Evolutionary conservation across 1,284 basidiomycete genomes (phyloP), one percentile per base, ranked within the genome.

Genomic region (Boletus mariae): DNA sequence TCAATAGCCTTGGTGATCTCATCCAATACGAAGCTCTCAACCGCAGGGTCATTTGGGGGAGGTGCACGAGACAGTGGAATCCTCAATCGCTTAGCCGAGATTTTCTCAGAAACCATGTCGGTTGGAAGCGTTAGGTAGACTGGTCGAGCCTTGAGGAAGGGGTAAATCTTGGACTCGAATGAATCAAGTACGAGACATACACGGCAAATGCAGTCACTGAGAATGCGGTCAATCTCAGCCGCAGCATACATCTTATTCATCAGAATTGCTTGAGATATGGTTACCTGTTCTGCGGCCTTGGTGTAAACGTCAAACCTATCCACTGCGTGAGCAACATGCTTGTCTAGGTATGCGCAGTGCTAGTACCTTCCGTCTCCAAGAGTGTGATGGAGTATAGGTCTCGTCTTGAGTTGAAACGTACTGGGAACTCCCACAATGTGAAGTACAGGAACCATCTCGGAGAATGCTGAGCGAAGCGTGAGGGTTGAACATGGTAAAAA

Each of bases 381-480:
- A 0, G 93, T 94, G 64, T 94, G 91, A 63, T 94, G 92, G 28
- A 94, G 76, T 69, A 90, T 78, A 43, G 79, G 87, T 65, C 76
- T 85, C 41, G 69, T 75, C 70, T 81, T 85, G 61, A 90, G 85
- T 59, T 92, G 84, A 12, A 73, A 61, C 1, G 87, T 91, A 59
- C 83, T 88, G 0, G 95, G 94, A 1, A 85, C 84, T 54, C 95
- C 95, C 47, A 90, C 95, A 46, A 98, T 83, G 68, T 98, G 95
- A 6, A 98, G 78, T 4, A 98, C 81, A 8, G 95, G 95, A 5
- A 98, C 84, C 73, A 92, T 88, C 72, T 98, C 94, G 26, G 91
- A 87, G 70, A 82, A 87, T 4, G 88, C 87, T 87, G 35, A 47
- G 54, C 54, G 5, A 15, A 5, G n/a, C 15, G 32, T 55, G 15